phyloP scores from a whole-genome alignment of 2,329 filamentous ascomycete genomes.

The Huntiella abstrusa region DNA sequence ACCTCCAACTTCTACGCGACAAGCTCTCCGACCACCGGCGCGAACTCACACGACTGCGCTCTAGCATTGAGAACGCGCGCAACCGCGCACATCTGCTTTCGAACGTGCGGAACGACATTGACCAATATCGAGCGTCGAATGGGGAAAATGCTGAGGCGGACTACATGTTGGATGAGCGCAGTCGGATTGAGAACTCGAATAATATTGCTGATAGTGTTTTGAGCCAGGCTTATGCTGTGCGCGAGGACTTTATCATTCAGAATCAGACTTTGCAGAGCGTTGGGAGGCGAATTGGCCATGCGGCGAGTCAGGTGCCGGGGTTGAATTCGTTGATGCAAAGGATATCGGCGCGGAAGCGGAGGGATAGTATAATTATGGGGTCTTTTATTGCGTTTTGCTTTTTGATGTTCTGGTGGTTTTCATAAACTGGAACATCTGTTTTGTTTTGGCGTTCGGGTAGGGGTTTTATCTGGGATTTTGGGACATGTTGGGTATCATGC shows the following conservation, averaged over 20 bases:
- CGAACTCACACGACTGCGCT: conserved; percentile 58
- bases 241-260: conserved; percentile 76
- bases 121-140: conserved; percentile 68
- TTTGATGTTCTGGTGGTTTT: conserved; percentile 62
- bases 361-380: conserved; percentile 87
- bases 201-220: conserved; percentile 77
- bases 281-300: conserved; percentile 73
- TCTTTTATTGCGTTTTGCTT: conserved; percentile 85
- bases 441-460: conserved; percentile 10
- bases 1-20: conserved; percentile 77
- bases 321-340: conserved; percentile 80
- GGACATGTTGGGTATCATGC: background rate
- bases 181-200: conserved; percentile 73
- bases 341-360: conserved; percentile 86
- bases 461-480: background rate
- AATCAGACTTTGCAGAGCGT: conserved; percentile 75
- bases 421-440: background rate
- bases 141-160: conserved; percentile 74
- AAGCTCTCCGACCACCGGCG: conserved; percentile 72
- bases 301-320: conserved; percentile 79
- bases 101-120: conserved; percentile 81
- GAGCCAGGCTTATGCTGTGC: conserved; percentile 89
- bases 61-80: conserved; percentile 56
- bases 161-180: conserved; percentile 88
- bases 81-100: conserved; percentile 78